phyloP scores from a whole-genome alignment of 2,329 filamentous ascomycete genomes.

The Colletotrichum sp. region DNA sequence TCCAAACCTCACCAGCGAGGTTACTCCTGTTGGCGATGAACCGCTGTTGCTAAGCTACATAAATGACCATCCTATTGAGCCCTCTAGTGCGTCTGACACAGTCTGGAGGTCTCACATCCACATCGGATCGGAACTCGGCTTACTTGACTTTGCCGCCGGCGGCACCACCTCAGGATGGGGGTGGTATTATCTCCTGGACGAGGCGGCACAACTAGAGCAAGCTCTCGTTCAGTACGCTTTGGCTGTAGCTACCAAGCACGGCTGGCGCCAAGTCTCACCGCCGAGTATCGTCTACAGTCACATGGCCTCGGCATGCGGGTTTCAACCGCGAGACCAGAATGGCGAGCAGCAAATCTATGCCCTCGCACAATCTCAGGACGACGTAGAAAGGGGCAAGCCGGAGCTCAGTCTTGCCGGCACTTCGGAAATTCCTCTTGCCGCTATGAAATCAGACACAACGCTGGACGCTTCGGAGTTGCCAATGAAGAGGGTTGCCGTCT shows the following conservation, averaged over 20 bases:
- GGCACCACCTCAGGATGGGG: conserved; percentile 91
- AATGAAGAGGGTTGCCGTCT: conserved; percentile 80
- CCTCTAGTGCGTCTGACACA: conserved; percentile 37
- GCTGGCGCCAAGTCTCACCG: conserved; percentile 83
- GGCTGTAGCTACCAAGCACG: conserved; percentile 70
- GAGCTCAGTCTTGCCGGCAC: conserved; percentile 83
- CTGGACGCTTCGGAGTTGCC: conserved; percentile 73
- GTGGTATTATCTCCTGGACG: conserved; percentile 95
- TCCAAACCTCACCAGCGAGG: conserved; percentile 82
- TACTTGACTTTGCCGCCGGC: conserved; percentile 88
- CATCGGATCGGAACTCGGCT: conserved; percentile 82
- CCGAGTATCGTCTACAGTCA: conserved; percentile 92
- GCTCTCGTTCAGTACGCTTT: conserved; percentile 89
- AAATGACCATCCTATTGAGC: conserved; percentile 67
- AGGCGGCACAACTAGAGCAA: conserved; percentile 92
- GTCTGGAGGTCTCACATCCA: conserved; percentile 80
- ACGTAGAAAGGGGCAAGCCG: conserved; percentile 66
- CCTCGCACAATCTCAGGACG: conserved; percentile 70
- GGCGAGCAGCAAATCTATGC: conserved; percentile 93
- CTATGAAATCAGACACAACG: conserved; percentile 79
- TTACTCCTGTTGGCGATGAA: conserved; percentile 74
- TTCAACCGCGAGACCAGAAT: conserved; percentile 88
- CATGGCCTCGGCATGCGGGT: conserved; percentile 89
- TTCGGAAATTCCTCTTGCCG: conserved; percentile 92
- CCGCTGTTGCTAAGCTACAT: conserved; percentile 76